Base-by-base conservation (phyloP, 2,329 filamentous ascomycete genomes). In the Magnaporthales sp. region DNA sequence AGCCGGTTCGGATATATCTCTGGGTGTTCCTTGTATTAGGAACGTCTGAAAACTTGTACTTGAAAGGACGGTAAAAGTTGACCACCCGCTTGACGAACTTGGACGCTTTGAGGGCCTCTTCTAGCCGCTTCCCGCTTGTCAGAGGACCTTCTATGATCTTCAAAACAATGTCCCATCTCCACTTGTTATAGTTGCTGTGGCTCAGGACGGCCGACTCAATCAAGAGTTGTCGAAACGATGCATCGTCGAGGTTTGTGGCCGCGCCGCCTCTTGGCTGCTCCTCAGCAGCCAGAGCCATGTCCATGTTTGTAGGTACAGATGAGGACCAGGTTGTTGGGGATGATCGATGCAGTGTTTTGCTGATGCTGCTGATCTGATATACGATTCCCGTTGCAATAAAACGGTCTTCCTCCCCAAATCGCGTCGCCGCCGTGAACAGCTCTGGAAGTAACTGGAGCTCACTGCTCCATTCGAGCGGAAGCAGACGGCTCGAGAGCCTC, bases 331-430 rank as follows among this genome's bases (percentile, higher is more conserved):
- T 77, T 0, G 83, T 80, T 1, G 85, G 84, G 6, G 87, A 86
- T 63, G 92, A 96, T 67, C 93, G 86, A 74, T 96, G 96, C 15
- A 99, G 80, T 0, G 93, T 98, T 69, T 92, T 88, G 76, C 94
- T 99, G 70, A 99, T 93, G 74, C 94, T 97, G 79, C 97, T 97
- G 66, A 99, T 96, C 75, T 98, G 95, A 73, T 98, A 99, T 13
- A 99, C 92, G 22, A 96, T 96, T 8, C 92, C 89, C 8, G 92
- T 93, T 7, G 94, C 92, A 67, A 91, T 83, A 71, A 93, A 93
- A 66, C 92, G 89, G 27, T 88, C 84, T 31, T 93, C 87, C 24
- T 87, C 83, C 26, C 86, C 81, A 71, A 93, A 92, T 38, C 88
- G 84, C 1, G 91, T 84, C 4, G 93, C 92, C 0, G 89, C 87